Base-by-base conservation (phyloP, 352 stramenopile genomes). In the Phytophthora pini region DNA sequence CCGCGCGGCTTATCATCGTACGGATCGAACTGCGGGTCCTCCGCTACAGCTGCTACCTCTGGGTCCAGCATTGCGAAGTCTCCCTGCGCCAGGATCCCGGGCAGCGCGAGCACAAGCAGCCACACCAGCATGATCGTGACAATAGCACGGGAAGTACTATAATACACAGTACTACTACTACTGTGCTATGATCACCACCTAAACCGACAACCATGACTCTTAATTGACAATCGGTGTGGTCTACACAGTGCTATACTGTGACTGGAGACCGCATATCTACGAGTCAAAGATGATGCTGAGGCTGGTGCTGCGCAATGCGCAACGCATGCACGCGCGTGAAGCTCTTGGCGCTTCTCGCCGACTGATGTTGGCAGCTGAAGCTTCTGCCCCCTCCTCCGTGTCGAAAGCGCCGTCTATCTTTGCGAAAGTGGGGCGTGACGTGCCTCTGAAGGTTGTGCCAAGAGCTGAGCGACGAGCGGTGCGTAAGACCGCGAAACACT, bases 11-110 rank as follows among this genome's bases (percentile, higher is more conserved):
- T 69, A 8, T 79, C 69, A 46, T 79, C 59, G 57, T 92, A 93
- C 46, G 81, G 81, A 32, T 88, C 68, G 58, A 90, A 92, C 43
- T 87, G 68, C 29, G 77, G 53, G 54, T 87, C 78, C 51, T 90
- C 80, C 0, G 56, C 34, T 10, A 90, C 69, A 5, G 75, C 61
- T 32, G 56, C 49, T 3, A 47, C 64, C 11, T 80, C 69, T 24
- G 73, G 73, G 54, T 80, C 69, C 32, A 80, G 61, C 22, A 36
- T 49, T n/a, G 73, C 73, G 29, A 76, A 78, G 51, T 80, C 69
- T 9, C 73, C 73, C 26, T 74, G 72, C 12, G 61, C 69, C 41
- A 65, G 5, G 17, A 59, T 32, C 24, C 44, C 48, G 1, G 57
- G 39, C 31, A 68, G 22, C 0, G 53, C 15, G 5, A 73, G 50